These are phyloP conservation scores for Citrullus colocynthis DNA, from an alignment of 306 rosid species.

Conservation along the genomic window DNA sequence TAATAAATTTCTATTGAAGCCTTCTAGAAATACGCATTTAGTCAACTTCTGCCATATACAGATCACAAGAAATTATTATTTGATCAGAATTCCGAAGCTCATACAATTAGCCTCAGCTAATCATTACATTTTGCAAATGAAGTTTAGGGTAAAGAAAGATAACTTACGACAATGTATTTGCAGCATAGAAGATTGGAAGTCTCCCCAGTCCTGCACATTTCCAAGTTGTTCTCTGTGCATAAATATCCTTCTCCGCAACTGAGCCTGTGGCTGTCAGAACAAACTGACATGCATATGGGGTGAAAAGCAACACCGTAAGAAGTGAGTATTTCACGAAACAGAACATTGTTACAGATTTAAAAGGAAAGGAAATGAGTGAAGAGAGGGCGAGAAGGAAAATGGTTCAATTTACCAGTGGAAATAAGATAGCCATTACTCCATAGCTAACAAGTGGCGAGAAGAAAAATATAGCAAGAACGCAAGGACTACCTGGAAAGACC, in stretches of 20 bases:
- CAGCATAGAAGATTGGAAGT: conserved; percentile 69
- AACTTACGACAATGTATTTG: conserved; percentile 73
- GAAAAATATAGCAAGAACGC: conserved; percentile 67
- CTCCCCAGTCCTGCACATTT: conserved; percentile 48
- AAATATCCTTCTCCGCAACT: conserved; percentile 61
- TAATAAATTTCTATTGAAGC: too few species aligned
- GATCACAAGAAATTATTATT: not conserved
- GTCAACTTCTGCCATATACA: not conserved
- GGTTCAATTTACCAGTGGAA: conserved; percentile 54
- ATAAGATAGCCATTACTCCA: conserved; percentile 81
- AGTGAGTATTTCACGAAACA: conserved; percentile 8
- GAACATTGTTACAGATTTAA: not conserved
- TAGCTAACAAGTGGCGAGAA: conserved; percentile 84
- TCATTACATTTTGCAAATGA: conserved; percentile 3
- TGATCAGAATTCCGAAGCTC: not conserved
- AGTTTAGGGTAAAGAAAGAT: not conserved
- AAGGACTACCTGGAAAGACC: conserved; percentile 77
- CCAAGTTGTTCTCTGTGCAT: conserved; percentile 43
- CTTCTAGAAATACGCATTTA: not conserved
- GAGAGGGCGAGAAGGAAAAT: not conserved
- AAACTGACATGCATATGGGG: conserved; percentile 40
- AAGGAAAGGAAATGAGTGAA: not conserved
- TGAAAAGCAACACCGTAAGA: conserved; percentile 1
- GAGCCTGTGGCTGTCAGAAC: conserved; percentile 81
- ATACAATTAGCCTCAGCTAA: not conserved